Evolutionary conservation across 108 stramenopile genomes (phyloP), one percentile per base, ranked within the genome.

Genomic region (Schizochytrium sp.): DNA sequence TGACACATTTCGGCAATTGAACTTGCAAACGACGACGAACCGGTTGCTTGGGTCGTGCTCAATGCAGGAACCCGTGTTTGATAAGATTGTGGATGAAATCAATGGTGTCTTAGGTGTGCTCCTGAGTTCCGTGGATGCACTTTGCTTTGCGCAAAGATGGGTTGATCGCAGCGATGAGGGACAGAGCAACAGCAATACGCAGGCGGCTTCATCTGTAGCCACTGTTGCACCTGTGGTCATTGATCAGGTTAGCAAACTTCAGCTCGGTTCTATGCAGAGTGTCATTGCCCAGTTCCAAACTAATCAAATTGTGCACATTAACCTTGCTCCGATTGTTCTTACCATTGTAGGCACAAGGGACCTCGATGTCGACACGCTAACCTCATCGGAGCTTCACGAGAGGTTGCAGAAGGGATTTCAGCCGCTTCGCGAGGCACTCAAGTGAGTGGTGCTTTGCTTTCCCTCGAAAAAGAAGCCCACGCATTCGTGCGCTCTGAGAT

Each of bases 91-190:
- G 13, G 28, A 83, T 5, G 76, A 83, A 28, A 40, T 83, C 3
- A 8, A 47, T 2, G 47, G 50, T 0, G 50, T 83, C 50, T 19
- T n/a, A n/a, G 76, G 76, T 38, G n/a, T 83, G 15, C 12, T 83
- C n/a, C 47, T 83, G 10, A 55, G 50, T 40, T 47, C 76, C 5
- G 76, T 50, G 50, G 76, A 83, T 2, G 10, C 76, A 5, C 10
- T 83, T 8, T 49, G 76, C 76, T 83, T 83, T 40, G 76, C 50
- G 28, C 76, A 83, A 42, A n/a, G 47, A 17, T 83, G 76, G 76
- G 50, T 49, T 5, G 76, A 83, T 28, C 50, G 8, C 13, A 53
- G 42, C 17, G 19, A 38, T 72, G 72, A 53, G 0, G 64, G 44
- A 44, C 64, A 38, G 64, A 69, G 64, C 19, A 69, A 69, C 64